Conservation (phyloP, 2,329 filamentous ascomycete species). For the Alternaria metachromatica region DNA sequence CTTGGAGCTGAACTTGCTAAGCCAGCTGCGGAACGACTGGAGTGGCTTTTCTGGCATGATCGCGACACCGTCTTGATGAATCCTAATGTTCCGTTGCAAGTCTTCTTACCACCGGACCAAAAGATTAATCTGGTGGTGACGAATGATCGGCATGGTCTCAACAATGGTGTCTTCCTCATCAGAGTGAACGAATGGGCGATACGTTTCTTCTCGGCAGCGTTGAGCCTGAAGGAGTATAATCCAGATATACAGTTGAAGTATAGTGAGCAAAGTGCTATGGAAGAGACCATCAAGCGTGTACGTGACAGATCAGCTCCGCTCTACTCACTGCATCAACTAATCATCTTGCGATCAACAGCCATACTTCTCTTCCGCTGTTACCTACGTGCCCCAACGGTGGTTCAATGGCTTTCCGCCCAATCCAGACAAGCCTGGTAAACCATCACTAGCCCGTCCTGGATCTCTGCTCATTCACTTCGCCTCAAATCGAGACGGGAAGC, state of each 20-base stretch:
- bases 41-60: conserved; percentile 10
- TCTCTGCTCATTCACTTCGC: conserved; percentile 7
- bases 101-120: background rate
- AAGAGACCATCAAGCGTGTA: background rate
- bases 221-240: conserved; percentile 5
- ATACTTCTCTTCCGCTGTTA: background rate
- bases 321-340: background rate
- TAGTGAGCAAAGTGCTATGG: conserved; percentile 9
- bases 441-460: background rate
- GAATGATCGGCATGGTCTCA: conserved; percentile 51
- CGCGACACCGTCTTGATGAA: conserved; percentile 9
- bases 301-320: background rate
- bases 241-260: conserved; percentile 5
- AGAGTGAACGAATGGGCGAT: conserved; percentile 49
- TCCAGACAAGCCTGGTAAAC: background rate
- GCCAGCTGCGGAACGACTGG: background rate
- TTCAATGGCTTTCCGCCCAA: conserved; percentile 7
- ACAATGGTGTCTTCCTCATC: conserved; percentile 53
- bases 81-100: conserved; percentile 3
- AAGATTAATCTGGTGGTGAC: conserved; percentile 42
- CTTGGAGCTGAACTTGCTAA: conserved; percentile 6
- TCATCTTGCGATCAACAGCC: background rate
- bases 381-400: conserved; percentile 6
- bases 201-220: conserved; percentile 46
- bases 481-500: conserved; percentile 8